phyloP scores from a whole-genome alignment of 139 green algal species.

The Mesotaenium endlicherianum region DNA sequence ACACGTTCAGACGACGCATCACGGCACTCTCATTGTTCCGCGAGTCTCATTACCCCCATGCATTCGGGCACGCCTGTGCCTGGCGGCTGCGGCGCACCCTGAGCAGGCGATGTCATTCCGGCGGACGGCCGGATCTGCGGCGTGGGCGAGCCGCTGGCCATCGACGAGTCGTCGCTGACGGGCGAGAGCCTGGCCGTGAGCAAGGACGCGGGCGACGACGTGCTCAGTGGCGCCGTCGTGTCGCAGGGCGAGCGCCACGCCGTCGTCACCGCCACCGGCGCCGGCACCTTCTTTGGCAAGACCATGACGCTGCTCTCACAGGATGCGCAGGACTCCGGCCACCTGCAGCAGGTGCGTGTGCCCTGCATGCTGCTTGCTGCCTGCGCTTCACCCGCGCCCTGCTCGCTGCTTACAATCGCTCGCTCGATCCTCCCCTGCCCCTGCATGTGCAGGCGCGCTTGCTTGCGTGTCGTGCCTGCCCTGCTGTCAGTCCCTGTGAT shows the following conservation, averaged over 20 bases:
- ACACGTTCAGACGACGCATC: too few species aligned
- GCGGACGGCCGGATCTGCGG: constrained; percentile 80
- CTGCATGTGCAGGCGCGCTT: too few species aligned
- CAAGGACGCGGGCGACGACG: constrained; percentile 61
- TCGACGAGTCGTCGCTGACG: constrained; percentile 66
- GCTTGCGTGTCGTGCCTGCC: too few species aligned
- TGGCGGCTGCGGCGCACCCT: background rate
- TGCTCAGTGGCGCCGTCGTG: constrained; percentile 75
- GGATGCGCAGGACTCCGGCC: constrained; percentile 74
- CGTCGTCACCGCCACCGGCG: constrained; percentile 67
- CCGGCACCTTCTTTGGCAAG: constrained; percentile 86
- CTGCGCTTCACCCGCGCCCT: too few species aligned
- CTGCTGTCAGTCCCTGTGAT: too few species aligned
- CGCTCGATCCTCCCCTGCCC: too few species aligned
- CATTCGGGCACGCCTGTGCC: background rate
- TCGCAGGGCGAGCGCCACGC: constrained; percentile 81
- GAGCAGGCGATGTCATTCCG: constrained; percentile 72
- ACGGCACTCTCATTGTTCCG: too few species aligned
- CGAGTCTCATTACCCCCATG: too few species aligned
- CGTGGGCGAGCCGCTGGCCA: constrained; percentile 30
- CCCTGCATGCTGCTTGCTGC: too few species aligned
- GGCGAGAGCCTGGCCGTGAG: constrained; percentile 72
- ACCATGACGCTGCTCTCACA: too few species aligned
- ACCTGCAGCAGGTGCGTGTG: constrained; percentile 65
- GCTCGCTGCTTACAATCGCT: too few species aligned